These are phyloP conservation scores for Clonostachys byssicola DNA, from an alignment of 2,329 filamentous ascomycete genomes.

Conservation along the genomic window DNA sequence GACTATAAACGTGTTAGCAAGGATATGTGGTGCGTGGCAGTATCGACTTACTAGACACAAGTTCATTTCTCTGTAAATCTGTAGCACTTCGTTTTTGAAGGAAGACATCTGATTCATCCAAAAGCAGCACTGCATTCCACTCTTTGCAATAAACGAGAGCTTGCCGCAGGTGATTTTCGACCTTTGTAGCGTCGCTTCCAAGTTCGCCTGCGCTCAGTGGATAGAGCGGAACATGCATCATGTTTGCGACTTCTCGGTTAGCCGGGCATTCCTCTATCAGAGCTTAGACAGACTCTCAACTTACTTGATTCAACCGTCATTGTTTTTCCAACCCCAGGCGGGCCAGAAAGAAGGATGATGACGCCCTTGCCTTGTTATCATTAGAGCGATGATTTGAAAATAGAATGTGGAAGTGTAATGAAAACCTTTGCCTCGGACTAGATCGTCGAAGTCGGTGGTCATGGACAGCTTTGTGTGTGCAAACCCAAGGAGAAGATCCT, in stretches of 20 bases:
- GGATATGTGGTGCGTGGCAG: too few relatives aligned
- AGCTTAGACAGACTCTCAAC: slow-evolving; percentile 1
- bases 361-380: slow-evolving; percentile 29
- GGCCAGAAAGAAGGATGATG: slow-evolving; percentile 42
- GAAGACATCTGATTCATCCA: slow-evolving; percentile 39
- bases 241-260: slow-evolving; percentile 31
- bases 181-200: slow-evolving; percentile 57
- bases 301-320: slow-evolving; percentile 36
- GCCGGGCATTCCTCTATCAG: too few relatives aligned
- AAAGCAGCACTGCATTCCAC: slow-evolving; percentile 36
- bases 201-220: slow-evolving; percentile 62
- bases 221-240: slow-evolving; percentile 43
- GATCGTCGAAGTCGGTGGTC: slow-evolving; percentile 35
- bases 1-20: slow-evolving; percentile 23
- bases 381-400: slow-evolving; percentile 14
- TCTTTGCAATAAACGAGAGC: slow-evolving; percentile 62
- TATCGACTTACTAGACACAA: slow-evolving; percentile 19
- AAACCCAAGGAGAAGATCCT: slow-evolving; percentile 42
- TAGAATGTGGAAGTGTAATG: slow-evolving; percentile 15
- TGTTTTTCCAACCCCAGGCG: slow-evolving; percentile 45
- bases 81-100: slow-evolving; percentile 23
- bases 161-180: slow-evolving; percentile 54
- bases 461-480: slow-evolving; percentile 34
- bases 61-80: slow-evolving; percentile 29
- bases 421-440: slow-evolving; percentile 45